phyloP scores from a whole-genome alignment of 2,329 filamentous ascomycete genomes.

The Hypomyces perniciosus region DNA sequence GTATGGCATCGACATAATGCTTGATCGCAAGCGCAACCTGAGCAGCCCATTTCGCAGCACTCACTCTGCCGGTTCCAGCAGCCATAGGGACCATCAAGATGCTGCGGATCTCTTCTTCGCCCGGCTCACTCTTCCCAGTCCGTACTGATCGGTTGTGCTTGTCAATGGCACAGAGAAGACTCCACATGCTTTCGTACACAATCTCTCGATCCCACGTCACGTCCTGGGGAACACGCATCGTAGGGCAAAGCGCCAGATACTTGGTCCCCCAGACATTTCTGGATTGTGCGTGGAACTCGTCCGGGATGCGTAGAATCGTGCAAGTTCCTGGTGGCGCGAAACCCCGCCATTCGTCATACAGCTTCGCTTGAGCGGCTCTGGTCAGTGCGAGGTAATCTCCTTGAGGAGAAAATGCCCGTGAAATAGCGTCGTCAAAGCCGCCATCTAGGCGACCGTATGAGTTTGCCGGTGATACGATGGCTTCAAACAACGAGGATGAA shows the following conservation, averaged over 20 bases:
- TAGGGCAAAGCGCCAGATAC: slow-evolving; percentile 46
- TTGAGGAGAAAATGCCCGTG: slow-evolving; percentile 38
- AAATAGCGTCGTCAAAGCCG: slow-evolving; percentile 50
- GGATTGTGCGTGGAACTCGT: slow-evolving; percentile 25
- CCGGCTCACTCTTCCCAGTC: slow-evolving; percentile 2
- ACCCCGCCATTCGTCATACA: slow-evolving; percentile 43
- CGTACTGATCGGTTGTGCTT: slow-evolving; percentile 35
- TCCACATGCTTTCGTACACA: slow-evolving; percentile 50
- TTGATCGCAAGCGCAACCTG: slow-evolving; percentile 46
- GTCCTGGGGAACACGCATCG: slow-evolving; percentile 41
- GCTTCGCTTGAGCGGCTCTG: slow-evolving; percentile 33
- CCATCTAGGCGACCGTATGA: slow-evolving; percentile 50
- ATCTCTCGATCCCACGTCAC: slow-evolving; percentile 46
- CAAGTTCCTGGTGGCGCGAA: slow-evolving; percentile 47
- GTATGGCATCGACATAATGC: slow-evolving; percentile 43
- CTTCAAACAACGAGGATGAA: slow-evolving; percentile 33
- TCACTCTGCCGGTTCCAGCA: slow-evolving; percentile 41
- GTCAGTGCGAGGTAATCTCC: slow-evolving; percentile 44
- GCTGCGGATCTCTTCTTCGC: slow-evolving; percentile 29
- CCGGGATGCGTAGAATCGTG: slow-evolving; percentile 40
- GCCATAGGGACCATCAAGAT: slow-evolving; percentile 48
- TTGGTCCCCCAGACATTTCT: slow-evolving; percentile 35
- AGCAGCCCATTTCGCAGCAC: slow-evolving; percentile 41
- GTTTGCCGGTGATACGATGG: slow-evolving; percentile 49
- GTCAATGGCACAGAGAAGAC: slow-evolving; percentile 42